Evolutionary conservation across 805 yeast genomes (phyloP).

Genomic region (Ogataea glucozyma): DNA sequence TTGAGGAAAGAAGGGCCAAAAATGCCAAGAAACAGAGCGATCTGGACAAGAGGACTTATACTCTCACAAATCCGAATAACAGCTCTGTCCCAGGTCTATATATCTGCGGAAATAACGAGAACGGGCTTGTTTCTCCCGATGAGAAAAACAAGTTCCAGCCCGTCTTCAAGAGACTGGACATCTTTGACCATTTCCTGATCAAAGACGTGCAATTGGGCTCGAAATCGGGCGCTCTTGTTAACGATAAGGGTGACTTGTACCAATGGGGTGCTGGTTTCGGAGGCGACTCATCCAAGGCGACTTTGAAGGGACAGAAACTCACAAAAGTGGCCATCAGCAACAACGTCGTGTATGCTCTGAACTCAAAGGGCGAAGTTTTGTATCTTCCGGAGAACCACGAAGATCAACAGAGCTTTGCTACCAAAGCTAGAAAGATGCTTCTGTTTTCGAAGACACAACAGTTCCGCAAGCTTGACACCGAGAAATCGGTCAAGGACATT

Average conservation of each 20-base stretch:
- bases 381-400: constrained; percentile 35
- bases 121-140: constrained; percentile 35
- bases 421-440: constrained; percentile 12
- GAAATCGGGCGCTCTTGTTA: constrained; percentile 56
- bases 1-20: constrained; percentile 33
- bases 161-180: constrained; percentile 59
- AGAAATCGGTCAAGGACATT: constrained; percentile 39
- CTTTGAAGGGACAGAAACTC: constrained; percentile 51
- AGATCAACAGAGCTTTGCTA: constrained; percentile 19
- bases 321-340: constrained; percentile 50
- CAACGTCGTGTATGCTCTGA: constrained; percentile 52
- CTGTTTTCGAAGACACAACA: constrained; percentile 18
- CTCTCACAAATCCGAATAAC: constrained; percentile 37
- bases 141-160: constrained; percentile 36
- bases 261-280: constrained; percentile 61
- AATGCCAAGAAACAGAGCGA: constrained; percentile 22
- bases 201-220: constrained; percentile 56
- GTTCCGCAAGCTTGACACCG: constrained; percentile 20
- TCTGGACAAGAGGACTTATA: constrained; percentile 22
- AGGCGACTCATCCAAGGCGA: constrained; percentile 29
- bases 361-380: constrained; percentile 46
- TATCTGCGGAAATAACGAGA: constrained; percentile 59
- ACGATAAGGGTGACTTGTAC: constrained; percentile 67
- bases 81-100: constrained; percentile 58
- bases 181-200: constrained; percentile 62